These are phyloP conservation scores for Acanthamoeba rhysodes DNA, from an alignment of 208 protist genomes.

Conservation along the genomic window DNA sequence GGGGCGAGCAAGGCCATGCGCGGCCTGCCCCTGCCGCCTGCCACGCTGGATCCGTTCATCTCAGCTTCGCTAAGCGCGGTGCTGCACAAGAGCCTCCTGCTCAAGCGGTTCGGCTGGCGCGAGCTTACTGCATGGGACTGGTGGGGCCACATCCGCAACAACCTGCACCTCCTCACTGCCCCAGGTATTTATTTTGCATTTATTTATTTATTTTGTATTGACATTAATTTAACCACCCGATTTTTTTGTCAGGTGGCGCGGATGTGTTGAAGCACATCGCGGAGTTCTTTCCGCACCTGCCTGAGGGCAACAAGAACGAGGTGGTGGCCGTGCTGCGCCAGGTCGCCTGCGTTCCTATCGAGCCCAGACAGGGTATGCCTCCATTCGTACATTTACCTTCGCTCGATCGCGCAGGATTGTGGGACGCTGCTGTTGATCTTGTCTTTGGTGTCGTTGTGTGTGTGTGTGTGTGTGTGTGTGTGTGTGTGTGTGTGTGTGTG, in stretches of 20 bases:
- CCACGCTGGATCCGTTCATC: conserved; percentile 1
- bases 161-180: background rate
- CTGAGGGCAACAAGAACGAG: background rate
- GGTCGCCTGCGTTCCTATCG: conserved; percentile 13
- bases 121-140: conserved; percentile 32
- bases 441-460: too few species aligned
- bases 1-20: background rate
- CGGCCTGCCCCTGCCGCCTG: background rate
- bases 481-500: too few species aligned
- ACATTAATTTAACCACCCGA: background rate
- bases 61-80: background rate
- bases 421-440: too few species aligned
- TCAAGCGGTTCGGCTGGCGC: conserved; percentile 1
- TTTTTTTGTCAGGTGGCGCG: background rate
- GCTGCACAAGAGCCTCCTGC: background rate
- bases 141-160: background rate
- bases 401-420: too few species aligned
- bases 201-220: background rate
- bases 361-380: background rate
- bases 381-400: too few species aligned
- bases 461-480: too few species aligned
- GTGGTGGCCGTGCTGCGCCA: background rate
- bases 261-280: conserved; percentile 15
- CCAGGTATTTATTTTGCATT: background rate
- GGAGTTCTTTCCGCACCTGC: conserved; percentile 45